phyloP scores from a whole-genome alignment of 805 yeast species.

The Wickerhamomyces rabaulensis region DNA sequence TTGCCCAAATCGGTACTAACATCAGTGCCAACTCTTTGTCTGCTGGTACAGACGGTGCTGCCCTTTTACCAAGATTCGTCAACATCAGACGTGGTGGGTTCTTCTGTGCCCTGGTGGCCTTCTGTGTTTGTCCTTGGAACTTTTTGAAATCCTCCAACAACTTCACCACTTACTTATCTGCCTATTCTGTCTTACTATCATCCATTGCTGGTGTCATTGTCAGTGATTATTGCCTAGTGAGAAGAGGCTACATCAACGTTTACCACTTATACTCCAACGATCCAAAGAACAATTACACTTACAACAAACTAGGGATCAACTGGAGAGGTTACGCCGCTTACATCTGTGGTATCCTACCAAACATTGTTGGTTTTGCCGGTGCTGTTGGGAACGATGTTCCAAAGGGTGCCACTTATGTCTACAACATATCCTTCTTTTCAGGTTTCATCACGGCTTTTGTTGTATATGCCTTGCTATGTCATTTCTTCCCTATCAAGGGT shows the following conservation, averaged over 20 bases:
- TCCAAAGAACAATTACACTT: slow-evolving; percentile 46
- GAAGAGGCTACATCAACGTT: slow-evolving; percentile 65
- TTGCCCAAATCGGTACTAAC: slow-evolving; percentile 77
- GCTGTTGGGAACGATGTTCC: slow-evolving; percentile 78
- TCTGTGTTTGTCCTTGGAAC: slow-evolving; percentile 81
- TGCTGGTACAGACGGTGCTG: slow-evolving; percentile 70
- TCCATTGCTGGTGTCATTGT: slow-evolving; percentile 76
- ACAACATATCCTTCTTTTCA: slow-evolving; percentile 68
- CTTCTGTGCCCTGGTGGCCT: slow-evolving; percentile 66
- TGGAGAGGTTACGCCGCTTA: slow-evolving; percentile 86
- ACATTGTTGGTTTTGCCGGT: slow-evolving; percentile 84
- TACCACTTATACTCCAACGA: slow-evolving; percentile 56
- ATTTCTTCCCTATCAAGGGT: slow-evolving; percentile 48
- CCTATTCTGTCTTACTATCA: slow-evolving; percentile 77
- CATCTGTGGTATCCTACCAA: slow-evolving; percentile 74
- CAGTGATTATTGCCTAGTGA: slow-evolving; percentile 64
- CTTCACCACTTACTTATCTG: slow-evolving; percentile 75
- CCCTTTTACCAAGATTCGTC: slow-evolving; percentile 55
- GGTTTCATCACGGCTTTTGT: slow-evolving; percentile 61
- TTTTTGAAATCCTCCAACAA: slow-evolving; percentile 61
- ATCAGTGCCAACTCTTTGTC: slow-evolving; percentile 67
- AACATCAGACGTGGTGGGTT: slow-evolving; percentile 79
- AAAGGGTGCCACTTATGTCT: slow-evolving; percentile 68
- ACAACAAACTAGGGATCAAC: slow-evolving; percentile 58
- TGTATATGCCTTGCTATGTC: slow-evolving; percentile 48